A percentile compares a stretch with the other conserved stretches of the same genome.
Evolutionary conservation across 305 asterid species (phyloP).

Genomic region (Ruellia speciosa): DNA sequence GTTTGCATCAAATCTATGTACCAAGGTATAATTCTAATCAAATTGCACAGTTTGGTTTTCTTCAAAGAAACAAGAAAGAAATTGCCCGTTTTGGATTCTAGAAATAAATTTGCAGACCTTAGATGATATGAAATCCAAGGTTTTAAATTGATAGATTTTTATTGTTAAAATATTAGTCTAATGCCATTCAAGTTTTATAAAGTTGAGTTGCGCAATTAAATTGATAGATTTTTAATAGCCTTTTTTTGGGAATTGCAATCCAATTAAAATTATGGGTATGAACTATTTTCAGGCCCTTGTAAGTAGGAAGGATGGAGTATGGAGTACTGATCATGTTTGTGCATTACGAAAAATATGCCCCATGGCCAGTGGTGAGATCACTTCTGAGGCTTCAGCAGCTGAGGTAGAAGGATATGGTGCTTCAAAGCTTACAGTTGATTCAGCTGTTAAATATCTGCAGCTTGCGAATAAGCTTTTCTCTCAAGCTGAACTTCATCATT

Average conservation of each 20-base stretch:
- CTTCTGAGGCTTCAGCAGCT: conserved; percentile 84
- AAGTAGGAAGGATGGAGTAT: conserved; percentile 88
- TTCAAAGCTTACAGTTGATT: conserved; percentile 95
- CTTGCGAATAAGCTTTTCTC: conserved; percentile 95
- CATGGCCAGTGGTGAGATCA: conserved; percentile 76
- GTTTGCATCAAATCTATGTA: too few relatives aligned
- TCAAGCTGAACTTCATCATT: conserved; percentile 98
- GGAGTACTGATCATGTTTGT: conserved; percentile 81
- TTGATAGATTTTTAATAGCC: too few relatives aligned
- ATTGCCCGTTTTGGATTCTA: too few relatives aligned
- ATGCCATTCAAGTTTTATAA: too few relatives aligned
- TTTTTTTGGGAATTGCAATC: background rate
- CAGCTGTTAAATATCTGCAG: conserved; percentile 94
- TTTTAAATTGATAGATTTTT: too few relatives aligned
- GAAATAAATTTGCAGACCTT: too few relatives aligned
- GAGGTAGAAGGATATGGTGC: conserved; percentile 99
- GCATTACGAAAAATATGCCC: conserved; percentile 95
- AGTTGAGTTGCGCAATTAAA: too few relatives aligned
- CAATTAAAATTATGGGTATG: background rate
- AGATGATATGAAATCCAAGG: too few relatives aligned
- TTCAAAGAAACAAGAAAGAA: too few relatives aligned
- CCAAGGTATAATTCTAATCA: too few relatives aligned
- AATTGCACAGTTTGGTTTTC: too few relatives aligned
- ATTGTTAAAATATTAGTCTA: too few relatives aligned
- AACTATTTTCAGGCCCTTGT: conserved; percentile 72